Base-by-base conservation (phyloP, 768 basidiomycete species). In the Pholiota conissans region DNA sequence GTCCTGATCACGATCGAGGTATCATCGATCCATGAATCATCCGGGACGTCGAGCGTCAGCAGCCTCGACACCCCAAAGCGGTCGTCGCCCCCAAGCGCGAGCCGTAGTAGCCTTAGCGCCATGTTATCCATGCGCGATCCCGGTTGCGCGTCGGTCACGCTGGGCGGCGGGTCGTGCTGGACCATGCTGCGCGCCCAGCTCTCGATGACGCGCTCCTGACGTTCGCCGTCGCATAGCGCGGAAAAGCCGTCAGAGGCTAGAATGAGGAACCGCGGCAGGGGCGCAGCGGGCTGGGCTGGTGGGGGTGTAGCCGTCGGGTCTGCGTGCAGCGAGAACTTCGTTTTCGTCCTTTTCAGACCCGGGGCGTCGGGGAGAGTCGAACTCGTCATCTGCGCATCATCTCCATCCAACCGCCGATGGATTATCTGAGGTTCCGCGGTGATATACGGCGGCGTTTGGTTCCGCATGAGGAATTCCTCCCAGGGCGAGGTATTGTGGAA, bases 221-320 rank as follows among this genome's bases (percentile, higher is more conserved):
- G 76, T 34, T 79, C 73, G 24, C 74, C 76, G 22, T 71, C 70
- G 63, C 85, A 89, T 9, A 89, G 63, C 49, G 87, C 87, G 27
- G 80, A 73, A 63, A 88, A 85, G 26, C 87, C 87, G 62, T 88
- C 87, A 16, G 86, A 87, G n/a, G 79, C 77, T 30, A 87, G 72
- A 49, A 89, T 74, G 49, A 89, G 80, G 71, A 80, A 87, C 34
- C 77, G 74, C n/a, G 79, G 78, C 9, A 58, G 47, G 9, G 63
- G 57, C 20, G 63, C 55, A 16, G 55, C 49, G 24, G 42, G 37
- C 27, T 18, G 20, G 11, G 27, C n/a, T 10, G 47, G 24, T 30
- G n/a, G n/a, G n/a, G n/a, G n/a, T 8, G 37, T 28, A 14, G 55
- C 11, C 27, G 40, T 39, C 24, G 34, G 32, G 22, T 56, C 35